Percentiles rank a stretch among this genome's conserved stretches.
phyloP scores from a whole-genome alignment of 108 stramenopile species.

The Aureococcus anophagefferens region DNA sequence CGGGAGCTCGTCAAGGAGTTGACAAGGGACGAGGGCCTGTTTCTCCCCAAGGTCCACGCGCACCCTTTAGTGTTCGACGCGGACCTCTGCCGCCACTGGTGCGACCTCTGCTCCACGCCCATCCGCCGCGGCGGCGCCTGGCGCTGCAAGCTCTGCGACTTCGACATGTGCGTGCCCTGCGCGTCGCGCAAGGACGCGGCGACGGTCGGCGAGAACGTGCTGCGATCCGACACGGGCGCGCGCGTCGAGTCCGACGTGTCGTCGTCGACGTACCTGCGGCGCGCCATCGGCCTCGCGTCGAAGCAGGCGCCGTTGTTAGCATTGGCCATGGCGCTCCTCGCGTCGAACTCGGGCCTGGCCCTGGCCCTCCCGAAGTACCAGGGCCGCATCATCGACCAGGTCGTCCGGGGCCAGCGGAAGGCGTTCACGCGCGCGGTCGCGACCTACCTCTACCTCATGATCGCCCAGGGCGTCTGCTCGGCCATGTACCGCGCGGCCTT shows the following conservation, averaged over 20 bases:
- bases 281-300: slow-evolving; percentile 32
- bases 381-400: slow-evolving; percentile 43
- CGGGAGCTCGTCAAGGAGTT: slow-evolving; percentile 29
- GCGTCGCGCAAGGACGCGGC: slow-evolving; percentile 28
- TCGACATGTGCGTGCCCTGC: slow-evolving; percentile 41
- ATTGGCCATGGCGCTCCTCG: slow-evolving; percentile 30
- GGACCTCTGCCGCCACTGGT: slow-evolving; percentile 31
- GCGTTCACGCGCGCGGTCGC: slow-evolving; percentile 30
- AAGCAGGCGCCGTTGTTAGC: slow-evolving; percentile 27
- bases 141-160: slow-evolving; percentile 47
- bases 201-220: slow-evolving; percentile 36
- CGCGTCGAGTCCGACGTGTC: slow-evolving; percentile 25
- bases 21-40: slow-evolving; percentile 32
- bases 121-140: slow-evolving; percentile 28
- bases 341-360: slow-evolving; percentile 15
- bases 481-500: slow-evolving; percentile 39
- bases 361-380: slow-evolving; percentile 44
- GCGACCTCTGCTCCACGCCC: slow-evolving; percentile 33
- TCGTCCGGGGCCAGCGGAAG: slow-evolving; percentile 22
- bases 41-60: slow-evolving; percentile 32
- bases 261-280: slow-evolving; percentile 26
- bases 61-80: slow-evolving; percentile 30
- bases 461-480: slow-evolving; percentile 29
- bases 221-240: slow-evolving; percentile 39
- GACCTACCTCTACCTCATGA: slow-evolving; percentile 32